Evolutionary conservation across 805 yeast genomes (phyloP), one percentile per base, ranked within the genome.

Genomic region (Lachancea cidri): DNA sequence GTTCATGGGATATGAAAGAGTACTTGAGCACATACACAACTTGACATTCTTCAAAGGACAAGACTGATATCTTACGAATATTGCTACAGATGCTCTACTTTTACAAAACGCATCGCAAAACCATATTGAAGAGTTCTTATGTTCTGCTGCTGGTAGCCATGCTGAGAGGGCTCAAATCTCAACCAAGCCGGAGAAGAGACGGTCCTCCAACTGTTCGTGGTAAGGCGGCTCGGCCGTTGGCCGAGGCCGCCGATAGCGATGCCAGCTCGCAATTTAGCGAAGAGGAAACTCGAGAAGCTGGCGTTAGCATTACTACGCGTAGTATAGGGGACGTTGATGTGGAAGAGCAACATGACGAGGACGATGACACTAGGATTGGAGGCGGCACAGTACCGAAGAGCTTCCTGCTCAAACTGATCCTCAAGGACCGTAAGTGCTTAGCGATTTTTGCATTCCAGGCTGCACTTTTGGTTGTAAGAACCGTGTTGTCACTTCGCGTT

Each of bases 401-500:
- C 44, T 59, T 58, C 31, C 42, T 61, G 14, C 27, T 58, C 15
- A 52, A 46, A 36, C 33, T 61, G 18, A 53, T 61, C 13, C 16
- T 60, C 11, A 44, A 37, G 22, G 58, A 59, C 40, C 58, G 52
- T 35, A 58, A 53, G 45, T 58, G 65, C 45, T 25, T 62, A 5
- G 25, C 49, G 5, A 41, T 64, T 18, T 53, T 85, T 29, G 44
- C 59, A 1, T 49, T 74, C 0, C 91, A 86, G 60, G 63, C 86
- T 4, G 55, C 68, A 0, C 67, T 86, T 18, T 68, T 89, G 34
- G 71, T 84, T 3, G 48, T 74, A 4, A 72, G 95, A 48, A 91
- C 96, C 0, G 60, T 81, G 17, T 64, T 89, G 19, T 82, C 95
- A 2, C 71, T 89, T 35, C 80, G 81, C 54, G 89, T 88, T 13